Conservation (phyloP, 2,329 filamentous ascomycete species). For the Pseudogymnoascus sp. region DNA sequence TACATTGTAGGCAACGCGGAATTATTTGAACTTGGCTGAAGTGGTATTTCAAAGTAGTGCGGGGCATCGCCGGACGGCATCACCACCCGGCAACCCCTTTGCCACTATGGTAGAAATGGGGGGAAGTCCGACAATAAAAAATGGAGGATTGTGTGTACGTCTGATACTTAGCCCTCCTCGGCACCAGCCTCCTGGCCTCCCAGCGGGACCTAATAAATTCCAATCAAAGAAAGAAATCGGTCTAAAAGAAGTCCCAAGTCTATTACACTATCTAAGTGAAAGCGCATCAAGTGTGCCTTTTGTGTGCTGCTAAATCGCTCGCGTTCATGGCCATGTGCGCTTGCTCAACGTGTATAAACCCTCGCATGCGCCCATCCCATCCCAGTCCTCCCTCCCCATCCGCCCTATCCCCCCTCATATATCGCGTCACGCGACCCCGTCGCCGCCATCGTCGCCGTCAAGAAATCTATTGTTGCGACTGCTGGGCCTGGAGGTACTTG, state of each 20-base stretch:
- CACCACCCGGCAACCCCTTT: not conserved
- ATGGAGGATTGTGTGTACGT: not conserved
- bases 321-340: slow-evolving; percentile 6
- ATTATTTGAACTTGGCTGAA: not conserved
- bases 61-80: not conserved
- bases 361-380: not conserved
- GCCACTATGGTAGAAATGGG: not conserved
- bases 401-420: not conserved
- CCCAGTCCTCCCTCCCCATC: not conserved
- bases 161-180: not conserved
- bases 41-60: not conserved
- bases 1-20: not conserved
- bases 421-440: not conserved
- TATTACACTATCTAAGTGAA: slow-evolving; percentile 9
- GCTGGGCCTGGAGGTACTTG: slow-evolving; percentile 64
- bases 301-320: not conserved
- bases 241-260: slow-evolving; percentile 5
- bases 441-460: not conserved
- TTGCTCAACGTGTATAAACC: slow-evolving; percentile 8
- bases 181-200: not conserved
- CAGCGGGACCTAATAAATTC: not conserved
- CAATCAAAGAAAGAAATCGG: not conserved
- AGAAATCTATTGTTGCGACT: not conserved
- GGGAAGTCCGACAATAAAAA: not conserved
- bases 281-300: slow-evolving; percentile 5